Base-by-base conservation (phyloP, 2,329 filamentous ascomycete species). In the Ramularia collo-cygni region DNA sequence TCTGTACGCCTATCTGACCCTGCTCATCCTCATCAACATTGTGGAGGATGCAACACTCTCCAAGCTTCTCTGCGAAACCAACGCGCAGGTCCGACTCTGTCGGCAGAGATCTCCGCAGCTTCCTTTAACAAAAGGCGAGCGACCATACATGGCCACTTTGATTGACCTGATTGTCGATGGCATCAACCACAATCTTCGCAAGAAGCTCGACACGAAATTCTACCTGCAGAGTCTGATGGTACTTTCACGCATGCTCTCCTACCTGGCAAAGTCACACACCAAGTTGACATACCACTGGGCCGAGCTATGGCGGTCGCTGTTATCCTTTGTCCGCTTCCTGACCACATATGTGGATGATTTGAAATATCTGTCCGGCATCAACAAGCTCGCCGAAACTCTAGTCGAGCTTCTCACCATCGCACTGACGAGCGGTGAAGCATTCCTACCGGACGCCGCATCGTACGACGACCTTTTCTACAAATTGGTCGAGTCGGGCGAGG, bases 391-490 rank as follows among this genome's bases (percentile, higher is more conserved):
- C 12, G 80, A 84, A 52, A 75, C 81, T 24, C 75, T 95, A 1
- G 81, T 92, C 37, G 88, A 92, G 56, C 69, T 95, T 4, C 71
- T 95, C 28, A 86, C 86, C 1, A 75, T 95, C 28, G 85, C 86
- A 2, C 72, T 98, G 6, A 92, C 85, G 2, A 78, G 80, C 2
- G 92, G 92, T 5, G 92, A 96, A 61, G 81, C 84, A 2, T 96
- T 98, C 64, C 73, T 98, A 6, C 92, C 90, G 0, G 85, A 85
- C 19, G 81, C 88, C 1, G 77, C 84, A 13, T 81, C 86, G 2
- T 96, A 96, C 63, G 92, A 98, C 55, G 92, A 98, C 57, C 72
- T 98, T 0, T 96, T 98, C 67, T 98, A 98, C 76, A 98, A 98
- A 66, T 76, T 96, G 2, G 88, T 96, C 17, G 92, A 98, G 64